phyloP scores from a whole-genome alignment of 306 rosid species.

The Potentilla sterilis region DNA sequence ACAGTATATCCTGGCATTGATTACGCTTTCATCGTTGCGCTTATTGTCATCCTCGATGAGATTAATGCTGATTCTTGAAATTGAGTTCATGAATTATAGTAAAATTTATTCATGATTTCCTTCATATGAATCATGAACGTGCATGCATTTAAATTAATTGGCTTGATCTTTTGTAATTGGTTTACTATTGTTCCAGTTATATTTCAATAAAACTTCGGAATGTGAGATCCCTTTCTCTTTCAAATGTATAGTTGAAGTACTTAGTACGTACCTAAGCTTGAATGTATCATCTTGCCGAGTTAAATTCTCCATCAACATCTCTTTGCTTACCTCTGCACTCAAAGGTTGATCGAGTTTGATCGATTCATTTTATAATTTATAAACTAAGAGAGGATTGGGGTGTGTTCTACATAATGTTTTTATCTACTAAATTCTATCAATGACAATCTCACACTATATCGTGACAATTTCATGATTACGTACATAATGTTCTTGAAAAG shows the following conservation, averaged over 20 bases:
- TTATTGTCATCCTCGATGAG: slow-evolving; percentile 47
- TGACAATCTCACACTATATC: background rate
- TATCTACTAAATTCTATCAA: no score
- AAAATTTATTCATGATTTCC: background rate
- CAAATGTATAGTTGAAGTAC: background rate
- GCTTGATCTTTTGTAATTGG: background rate
- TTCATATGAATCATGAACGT: background rate
- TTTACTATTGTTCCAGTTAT: background rate
- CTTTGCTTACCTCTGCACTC: background rate
- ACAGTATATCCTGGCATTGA: slow-evolving; percentile 44
- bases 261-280: background rate
- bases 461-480: no score
- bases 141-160: background rate
- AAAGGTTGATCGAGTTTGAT: background rate
- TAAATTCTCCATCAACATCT: background rate
- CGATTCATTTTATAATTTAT: background rate
- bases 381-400: background rate
- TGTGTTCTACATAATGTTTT: background rate
- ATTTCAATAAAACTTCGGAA: background rate
- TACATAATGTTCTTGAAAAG: no score
- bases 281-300: background rate
- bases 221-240: background rate
- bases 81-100: background rate
- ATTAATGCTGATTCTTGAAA: slow-evolving; percentile 13
- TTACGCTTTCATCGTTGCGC: slow-evolving; percentile 46